Base-by-base conservation (phyloP, 2,329 filamentous ascomycete genomes). In the Podosphaera fusca region DNA sequence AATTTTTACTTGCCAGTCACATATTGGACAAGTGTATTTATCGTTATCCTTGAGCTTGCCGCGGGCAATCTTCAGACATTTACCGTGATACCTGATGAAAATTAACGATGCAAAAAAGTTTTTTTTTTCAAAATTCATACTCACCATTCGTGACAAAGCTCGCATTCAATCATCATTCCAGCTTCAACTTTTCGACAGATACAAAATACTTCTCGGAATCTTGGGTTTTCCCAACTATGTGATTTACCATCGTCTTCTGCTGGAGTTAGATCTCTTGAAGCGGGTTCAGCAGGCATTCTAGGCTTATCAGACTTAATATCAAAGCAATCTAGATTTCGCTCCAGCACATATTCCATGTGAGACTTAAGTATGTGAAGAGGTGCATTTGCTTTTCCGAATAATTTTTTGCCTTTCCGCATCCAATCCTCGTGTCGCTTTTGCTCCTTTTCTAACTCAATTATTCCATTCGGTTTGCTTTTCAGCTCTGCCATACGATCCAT, bases 151-250 rank as follows among this genome's bases (percentile, higher is more conserved):
- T 95, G 90, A 70, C 92, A 98, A 45, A 95, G 75, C 68, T 96
- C 92, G 68, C 92, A 98, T 70, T 98, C 92, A 64, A 98, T 96
- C 92, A 98, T 98, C 84, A 96, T 94, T 55, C 92, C 92, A 42
- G 90, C 88, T 70, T 98, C 92, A 5, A 87, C 80, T 61, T 83
- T 87, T 59, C 92, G 81, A 70, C 92, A 98, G 63, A 98, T 95
- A 69, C 92, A 98, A 69, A 96, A 98, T 0, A 96, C 90, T 67
- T 96, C 89, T 40, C 79, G 70, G 57, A 76, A 76, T 36, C 72
- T 81, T 67, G 74, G 77, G 64, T 84, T 76, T 64, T 83, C 74
- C 76, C 72, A 82, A 62, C 71, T 77, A 59, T 68, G 75, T 56
- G 70, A 66, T 51, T 74, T 75, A 6, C 74, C 76, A 2, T 74